These are phyloP conservation scores for Colletotrichum falcatum DNA, from an alignment of 2,329 filamentous ascomycete species.

Conservation along the genomic window DNA sequence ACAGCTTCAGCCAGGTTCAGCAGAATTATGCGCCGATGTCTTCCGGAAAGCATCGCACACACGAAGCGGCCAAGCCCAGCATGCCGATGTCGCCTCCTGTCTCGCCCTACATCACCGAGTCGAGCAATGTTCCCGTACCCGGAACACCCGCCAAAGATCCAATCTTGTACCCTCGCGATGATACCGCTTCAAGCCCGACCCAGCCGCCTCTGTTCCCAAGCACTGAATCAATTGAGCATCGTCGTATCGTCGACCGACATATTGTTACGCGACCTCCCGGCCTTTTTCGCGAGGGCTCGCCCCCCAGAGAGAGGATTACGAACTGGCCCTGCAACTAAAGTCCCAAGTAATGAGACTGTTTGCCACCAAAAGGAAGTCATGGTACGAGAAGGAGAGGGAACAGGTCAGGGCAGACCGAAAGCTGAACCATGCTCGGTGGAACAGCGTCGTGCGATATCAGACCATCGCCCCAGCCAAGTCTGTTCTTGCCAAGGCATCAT, in stretches of 20 bases:
- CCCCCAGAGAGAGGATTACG: conserved; percentile 65
- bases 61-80: conserved; percentile 48
- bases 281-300: conserved; percentile 58
- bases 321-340: conserved; percentile 63
- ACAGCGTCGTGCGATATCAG: conserved; percentile 49
- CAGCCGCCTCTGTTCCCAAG: conserved; percentile 64
- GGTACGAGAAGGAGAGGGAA: conserved; percentile 64
- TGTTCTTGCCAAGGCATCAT: conserved; percentile 43
- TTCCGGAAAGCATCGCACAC: neutral
- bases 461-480: conserved; percentile 59
- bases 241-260: conserved; percentile 63
- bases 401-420: conserved; percentile 61
- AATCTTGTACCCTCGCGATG: conserved; percentile 67
- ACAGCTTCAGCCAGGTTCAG: conserved; percentile 60
- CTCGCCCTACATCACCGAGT: conserved; percentile 61
- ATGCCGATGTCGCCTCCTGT: conserved; percentile 69
- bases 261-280: conserved; percentile 57
- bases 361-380: conserved; percentile 57
- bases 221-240: conserved; percentile 55
- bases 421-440: conserved; percentile 49
- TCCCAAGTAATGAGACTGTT: conserved; percentile 64
- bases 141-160: conserved; percentile 61
- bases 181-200: conserved; percentile 55
- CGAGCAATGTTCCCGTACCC: conserved; percentile 50
- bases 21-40: conserved; percentile 11